Conservation (phyloP, 2,329 filamentous ascomycete species). For the Aureobasidium sp. region DNA sequence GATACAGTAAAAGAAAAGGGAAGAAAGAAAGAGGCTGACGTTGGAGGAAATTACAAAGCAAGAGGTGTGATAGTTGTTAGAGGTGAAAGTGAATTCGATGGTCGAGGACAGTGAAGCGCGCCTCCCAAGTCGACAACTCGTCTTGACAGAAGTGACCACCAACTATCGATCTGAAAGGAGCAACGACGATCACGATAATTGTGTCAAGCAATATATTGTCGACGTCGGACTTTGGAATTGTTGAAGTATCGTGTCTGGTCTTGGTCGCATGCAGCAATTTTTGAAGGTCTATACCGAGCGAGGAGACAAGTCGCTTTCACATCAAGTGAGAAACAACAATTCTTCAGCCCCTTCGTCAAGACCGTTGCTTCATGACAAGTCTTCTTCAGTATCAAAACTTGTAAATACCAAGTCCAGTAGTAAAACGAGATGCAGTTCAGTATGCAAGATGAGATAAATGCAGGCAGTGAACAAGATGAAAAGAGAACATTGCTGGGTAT, state of each 20-base stretch:
- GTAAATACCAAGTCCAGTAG: neutral
- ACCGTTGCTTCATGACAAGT: neutral
- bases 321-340: neutral
- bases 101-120: neutral
- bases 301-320: neutral
- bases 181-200: neutral
- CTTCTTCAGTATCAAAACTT: neutral
- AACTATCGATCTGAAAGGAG: neutral
- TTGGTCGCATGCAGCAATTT: neutral
- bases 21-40: neutral
- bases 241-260: neutral
- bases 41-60: too few species aligned
- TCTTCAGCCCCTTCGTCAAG: neutral
- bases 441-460: neutral
- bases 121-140: neutral
- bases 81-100: neutral
- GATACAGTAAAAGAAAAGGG: neutral
- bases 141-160: neutral
- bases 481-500: slow-evolving; percentile 9
- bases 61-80: neutral
- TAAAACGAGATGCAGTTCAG: neutral
- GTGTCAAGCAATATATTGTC: neutral
- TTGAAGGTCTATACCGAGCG: neutral
- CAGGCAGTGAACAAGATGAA: neutral
- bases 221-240: neutral